These are phyloP conservation scores for Termitomyces sp. DNA, from an alignment of 768 basidiomycete species.

Conservation along the genomic window DNA sequence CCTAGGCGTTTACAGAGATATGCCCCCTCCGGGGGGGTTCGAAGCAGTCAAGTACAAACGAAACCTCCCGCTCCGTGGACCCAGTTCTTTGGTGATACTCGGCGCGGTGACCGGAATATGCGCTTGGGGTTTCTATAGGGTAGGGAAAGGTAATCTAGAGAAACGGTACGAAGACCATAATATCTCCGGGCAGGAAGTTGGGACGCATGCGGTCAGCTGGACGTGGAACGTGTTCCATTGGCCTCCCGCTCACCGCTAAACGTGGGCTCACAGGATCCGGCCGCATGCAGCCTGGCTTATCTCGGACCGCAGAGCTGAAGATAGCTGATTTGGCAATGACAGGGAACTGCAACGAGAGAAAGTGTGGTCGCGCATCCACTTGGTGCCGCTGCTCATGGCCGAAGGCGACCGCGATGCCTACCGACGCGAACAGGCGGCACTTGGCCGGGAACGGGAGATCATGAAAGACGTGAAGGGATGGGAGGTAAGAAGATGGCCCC, in stretches of 20 bases:
- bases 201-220: slow-evolving; percentile 47
- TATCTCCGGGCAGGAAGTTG: slow-evolving; percentile 10
- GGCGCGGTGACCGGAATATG: slow-evolving; percentile 84
- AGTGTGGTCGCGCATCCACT: slow-evolving; percentile 93
- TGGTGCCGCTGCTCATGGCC: slow-evolving; percentile 87
- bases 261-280: slow-evolving; percentile 69
- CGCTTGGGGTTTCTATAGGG: slow-evolving; percentile 86
- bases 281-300: slow-evolving; percentile 43
- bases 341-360: slow-evolving; percentile 94
- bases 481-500: slow-evolving; percentile 65
- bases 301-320: slow-evolving; percentile 44
- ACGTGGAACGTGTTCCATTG: slow-evolving; percentile 61
- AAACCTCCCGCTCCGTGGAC: slow-evolving; percentile 87
- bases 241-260: slow-evolving; percentile 64
- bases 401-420: slow-evolving; percentile 92
- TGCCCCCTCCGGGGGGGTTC: slow-evolving; percentile 94
- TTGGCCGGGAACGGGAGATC: slow-evolving; percentile 80
- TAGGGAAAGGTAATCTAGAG: slow-evolving; percentile 90
- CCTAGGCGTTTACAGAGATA: slow-evolving; percentile 61
- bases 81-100: slow-evolving; percentile 81
- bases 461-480: slow-evolving; percentile 94
- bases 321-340: slow-evolving; percentile 42
- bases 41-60: slow-evolving; percentile 93
- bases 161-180: slow-evolving; percentile 58
- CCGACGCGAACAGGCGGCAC: slow-evolving; percentile 72